A percentile compares a stretch with the other conserved stretches of the same genome.
Conservation (phyloP, 345 rosid genomes). For the Orychophragmus violaceus region DNA sequence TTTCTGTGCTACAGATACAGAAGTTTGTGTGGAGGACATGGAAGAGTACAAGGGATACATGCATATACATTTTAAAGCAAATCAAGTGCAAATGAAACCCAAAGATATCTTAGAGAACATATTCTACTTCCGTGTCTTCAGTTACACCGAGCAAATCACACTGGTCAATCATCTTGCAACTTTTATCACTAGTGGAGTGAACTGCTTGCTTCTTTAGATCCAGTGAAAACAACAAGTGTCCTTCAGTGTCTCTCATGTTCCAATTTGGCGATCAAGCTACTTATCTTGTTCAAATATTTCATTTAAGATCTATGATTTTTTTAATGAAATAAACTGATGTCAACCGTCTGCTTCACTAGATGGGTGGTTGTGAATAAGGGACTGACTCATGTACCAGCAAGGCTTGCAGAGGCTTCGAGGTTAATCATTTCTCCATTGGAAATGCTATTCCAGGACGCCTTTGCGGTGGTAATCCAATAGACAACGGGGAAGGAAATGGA, state of each 20-base stretch:
- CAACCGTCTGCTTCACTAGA: conserved; percentile 38
- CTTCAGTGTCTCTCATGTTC: conserved; percentile 93
- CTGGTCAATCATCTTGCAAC: no score
- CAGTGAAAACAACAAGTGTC: conserved; percentile 71
- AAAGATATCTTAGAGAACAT: no score
- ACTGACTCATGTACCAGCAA: conserved; percentile 66
- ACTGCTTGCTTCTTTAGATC: conserved; percentile 27
- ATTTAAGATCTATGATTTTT: background rate
- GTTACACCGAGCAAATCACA: no score
- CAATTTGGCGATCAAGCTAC: conserved; percentile 70
- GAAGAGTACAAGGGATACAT: no score
- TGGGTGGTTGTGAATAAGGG: conserved; percentile 90
- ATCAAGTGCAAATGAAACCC: no score
- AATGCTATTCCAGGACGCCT: conserved; percentile 96
- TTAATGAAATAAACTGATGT: background rate
- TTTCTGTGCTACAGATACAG: no score
- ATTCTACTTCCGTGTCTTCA: no score
- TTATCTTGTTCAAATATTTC: background rate
- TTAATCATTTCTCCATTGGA: conserved; percentile 95
- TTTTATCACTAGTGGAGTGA: background rate
- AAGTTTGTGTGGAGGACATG: no score
- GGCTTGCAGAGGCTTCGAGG: conserved; percentile 92
- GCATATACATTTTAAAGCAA: no score
- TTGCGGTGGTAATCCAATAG: conserved; percentile 80
- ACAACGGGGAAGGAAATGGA: conserved; percentile 75